Conservation (phyloP, 2,329 filamentous ascomycete species). For the Aspergillus eucalypticola region DNA sequence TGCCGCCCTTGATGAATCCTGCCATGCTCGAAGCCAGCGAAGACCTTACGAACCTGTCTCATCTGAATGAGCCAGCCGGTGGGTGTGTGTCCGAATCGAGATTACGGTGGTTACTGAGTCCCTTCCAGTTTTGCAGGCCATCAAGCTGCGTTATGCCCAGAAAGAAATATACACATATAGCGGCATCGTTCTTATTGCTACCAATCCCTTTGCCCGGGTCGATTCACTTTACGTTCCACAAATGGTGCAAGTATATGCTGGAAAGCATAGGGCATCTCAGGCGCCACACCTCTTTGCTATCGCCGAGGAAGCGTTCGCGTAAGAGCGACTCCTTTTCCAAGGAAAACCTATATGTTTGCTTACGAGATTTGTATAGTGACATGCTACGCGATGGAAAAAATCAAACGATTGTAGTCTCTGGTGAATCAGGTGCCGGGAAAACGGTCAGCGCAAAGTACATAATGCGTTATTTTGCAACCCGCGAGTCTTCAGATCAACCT, state of each 20-base stretch:
- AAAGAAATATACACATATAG: slow-evolving; percentile 99
- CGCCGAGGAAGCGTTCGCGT: slow-evolving; percentile 98
- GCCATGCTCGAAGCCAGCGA: slow-evolving; percentile 98
- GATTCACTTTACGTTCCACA: slow-evolving; percentile 98
- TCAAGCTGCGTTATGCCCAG: slow-evolving; percentile 92
- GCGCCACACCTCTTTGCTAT: slow-evolving; percentile 98
- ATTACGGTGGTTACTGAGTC: slow-evolving; percentile 23
- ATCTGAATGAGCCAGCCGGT: slow-evolving; percentile 98
- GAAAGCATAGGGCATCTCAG: slow-evolving; percentile 93
- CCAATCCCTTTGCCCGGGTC: slow-evolving; percentile 95
- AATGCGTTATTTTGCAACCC: slow-evolving; percentile 98
- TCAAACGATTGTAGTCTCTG: slow-evolving; percentile 98
- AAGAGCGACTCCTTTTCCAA: slow-evolving; percentile 39
- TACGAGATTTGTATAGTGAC: slow-evolving; percentile 61
- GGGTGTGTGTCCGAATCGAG: slow-evolving; percentile 36
- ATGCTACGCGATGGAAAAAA: slow-evolving; percentile 96
- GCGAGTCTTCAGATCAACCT: slow-evolving; percentile 88
- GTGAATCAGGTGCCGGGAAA: slow-evolving; percentile 97
- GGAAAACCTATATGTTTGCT: slow-evolving; percentile 31
- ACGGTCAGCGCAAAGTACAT: slow-evolving; percentile 99
- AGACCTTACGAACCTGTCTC: slow-evolving; percentile 93
- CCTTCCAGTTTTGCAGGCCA: slow-evolving; percentile 83
- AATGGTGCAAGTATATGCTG: slow-evolving; percentile 99
- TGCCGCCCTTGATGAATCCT: slow-evolving; percentile 97
- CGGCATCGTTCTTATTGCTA: slow-evolving; percentile 96